phyloP scores from a whole-genome alignment of 1,139 yeast species.

The Lodderomyces pseudojiufengensis region DNA sequence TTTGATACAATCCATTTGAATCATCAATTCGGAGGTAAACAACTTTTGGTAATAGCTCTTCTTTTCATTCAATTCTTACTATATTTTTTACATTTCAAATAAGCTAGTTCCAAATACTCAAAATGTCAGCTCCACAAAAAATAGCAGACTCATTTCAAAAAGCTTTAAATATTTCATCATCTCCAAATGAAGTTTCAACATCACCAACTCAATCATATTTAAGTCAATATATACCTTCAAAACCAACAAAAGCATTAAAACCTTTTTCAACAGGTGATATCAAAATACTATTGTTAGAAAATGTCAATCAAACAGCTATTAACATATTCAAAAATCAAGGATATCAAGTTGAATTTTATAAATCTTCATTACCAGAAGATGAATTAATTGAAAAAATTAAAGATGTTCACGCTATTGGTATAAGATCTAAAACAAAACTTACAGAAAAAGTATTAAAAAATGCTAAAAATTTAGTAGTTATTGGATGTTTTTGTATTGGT shows the following conservation, averaged over 20 bases:
- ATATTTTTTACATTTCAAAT: background rate
- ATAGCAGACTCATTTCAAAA: conserved; percentile 58
- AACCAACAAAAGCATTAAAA: conserved; percentile 66
- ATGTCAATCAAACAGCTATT: conserved; percentile 89
- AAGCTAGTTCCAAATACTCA: conserved; percentile 2
- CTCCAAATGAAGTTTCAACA: conserved; percentile 62
- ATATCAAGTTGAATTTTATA: conserved; percentile 93
- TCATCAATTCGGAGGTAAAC: too few species aligned
- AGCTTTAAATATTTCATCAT: conserved; percentile 47
- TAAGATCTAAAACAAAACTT: conserved; percentile 92
- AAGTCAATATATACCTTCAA: conserved; percentile 42
- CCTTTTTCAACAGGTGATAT: conserved; percentile 91
- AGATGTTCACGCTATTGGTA: conserved; percentile 95
- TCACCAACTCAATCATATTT: conserved; percentile 60
- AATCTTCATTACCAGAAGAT: conserved; percentile 85
- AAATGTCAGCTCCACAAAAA: conserved; percentile 68
- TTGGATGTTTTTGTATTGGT: conserved; percentile 99
- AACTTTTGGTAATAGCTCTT: too few species aligned
- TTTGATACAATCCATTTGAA: too few species aligned
- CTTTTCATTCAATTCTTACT: background rate
- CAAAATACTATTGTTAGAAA: conserved; percentile 85
- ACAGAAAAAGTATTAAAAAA: conserved; percentile 74
- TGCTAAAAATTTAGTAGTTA: conserved; percentile 83
- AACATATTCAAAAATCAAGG: conserved; percentile 84
- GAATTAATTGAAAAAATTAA: conserved; percentile 91